These are phyloP conservation scores for Colletotrichum horii DNA, from an alignment of 2,329 filamentous ascomycete genomes.

Conservation along the genomic window DNA sequence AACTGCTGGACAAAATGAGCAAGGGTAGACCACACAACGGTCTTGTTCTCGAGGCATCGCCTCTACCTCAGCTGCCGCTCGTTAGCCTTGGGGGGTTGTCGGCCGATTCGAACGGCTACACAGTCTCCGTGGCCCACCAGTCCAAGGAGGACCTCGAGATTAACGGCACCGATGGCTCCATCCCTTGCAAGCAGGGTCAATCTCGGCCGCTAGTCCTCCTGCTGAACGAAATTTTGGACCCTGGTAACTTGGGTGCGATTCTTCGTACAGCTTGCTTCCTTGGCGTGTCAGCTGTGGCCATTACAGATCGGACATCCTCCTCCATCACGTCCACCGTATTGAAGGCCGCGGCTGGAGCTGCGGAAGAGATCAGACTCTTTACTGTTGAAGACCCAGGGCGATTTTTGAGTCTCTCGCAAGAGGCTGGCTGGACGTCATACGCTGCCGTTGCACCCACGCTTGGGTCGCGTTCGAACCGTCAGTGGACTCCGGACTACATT, in stretches of 20 bases:
- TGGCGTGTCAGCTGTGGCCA: constrained; percentile 83
- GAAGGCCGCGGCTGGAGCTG: constrained; percentile 88
- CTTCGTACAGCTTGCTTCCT: constrained; percentile 88
- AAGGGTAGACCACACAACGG: constrained; percentile 88
- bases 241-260: constrained; percentile 89
- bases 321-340: constrained; percentile 77
- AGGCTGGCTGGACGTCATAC: constrained; percentile 82
- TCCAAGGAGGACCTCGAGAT: constrained; percentile 74
- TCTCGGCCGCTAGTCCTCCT: constrained; percentile 75
- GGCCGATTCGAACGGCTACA: constrained; percentile 55
- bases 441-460: constrained; percentile 67
- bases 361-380: constrained; percentile 80
- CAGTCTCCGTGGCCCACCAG: constrained; percentile 68
- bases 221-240: constrained; percentile 80
- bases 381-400: constrained; percentile 68
- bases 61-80: constrained; percentile 75
- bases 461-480: constrained; percentile 34
- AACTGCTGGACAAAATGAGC: constrained; percentile 83
- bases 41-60: constrained; percentile 84
- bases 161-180: constrained; percentile 70
- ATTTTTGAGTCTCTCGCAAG: constrained; percentile 73
- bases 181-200: constrained; percentile 39
- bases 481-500: constrained; percentile 54
- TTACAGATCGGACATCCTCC: constrained; percentile 77
- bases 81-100: constrained; percentile 58